Base-by-base conservation (phyloP, 306 rosid genomes). In the Begonia masoniana region DNA sequence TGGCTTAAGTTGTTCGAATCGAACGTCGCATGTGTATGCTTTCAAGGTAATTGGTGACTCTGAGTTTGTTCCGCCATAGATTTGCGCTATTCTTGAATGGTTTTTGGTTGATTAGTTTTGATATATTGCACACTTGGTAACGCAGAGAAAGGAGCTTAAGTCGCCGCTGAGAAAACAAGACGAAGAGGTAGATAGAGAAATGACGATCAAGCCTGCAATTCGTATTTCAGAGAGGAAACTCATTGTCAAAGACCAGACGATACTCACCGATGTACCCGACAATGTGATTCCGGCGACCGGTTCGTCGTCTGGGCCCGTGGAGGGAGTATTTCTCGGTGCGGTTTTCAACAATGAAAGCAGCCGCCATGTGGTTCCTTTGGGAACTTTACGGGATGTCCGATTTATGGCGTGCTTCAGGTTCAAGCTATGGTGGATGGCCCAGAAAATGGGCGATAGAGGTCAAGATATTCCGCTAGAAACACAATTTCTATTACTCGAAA, bases 361-460 rank as follows among this genome's bases (percentile, higher is more conserved):
- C 75, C 67, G 76, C 10, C 97, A 91, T 56, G 88, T 91, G 47
- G 57, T 83, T 48, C 42, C 81, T 0, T 36, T 91, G 0, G 97
- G 97, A 9, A 67, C 68, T 0, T 47, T 85, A 2, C 68, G 58
- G 8, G 78, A 76, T 24, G 82, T 83, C 12, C 74, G 94, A 26
- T 91, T 91, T 76, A 23, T 81, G 67, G 83, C 97, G 15, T 77
- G 88, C 55, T 91, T 91, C 55, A 70, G 97, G 43, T 91, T 91
- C 82, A 91, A 91, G 79, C 50, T 91, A 0, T 91, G 96, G 96
- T 91, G 96, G 99, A 91, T 91, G 99, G 75, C 94, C 9, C 99
- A 91, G 57, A 86, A 76, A 45, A 86, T 83, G 96, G 99, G 99
- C 7, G 81, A 77, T 12, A 66, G 42, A 52, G 96, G 96, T 11